These are phyloP conservation scores for Xylariaceae sp. DNA, from an alignment of 2,329 filamentous ascomycete genomes.

Conservation along the genomic window DNA sequence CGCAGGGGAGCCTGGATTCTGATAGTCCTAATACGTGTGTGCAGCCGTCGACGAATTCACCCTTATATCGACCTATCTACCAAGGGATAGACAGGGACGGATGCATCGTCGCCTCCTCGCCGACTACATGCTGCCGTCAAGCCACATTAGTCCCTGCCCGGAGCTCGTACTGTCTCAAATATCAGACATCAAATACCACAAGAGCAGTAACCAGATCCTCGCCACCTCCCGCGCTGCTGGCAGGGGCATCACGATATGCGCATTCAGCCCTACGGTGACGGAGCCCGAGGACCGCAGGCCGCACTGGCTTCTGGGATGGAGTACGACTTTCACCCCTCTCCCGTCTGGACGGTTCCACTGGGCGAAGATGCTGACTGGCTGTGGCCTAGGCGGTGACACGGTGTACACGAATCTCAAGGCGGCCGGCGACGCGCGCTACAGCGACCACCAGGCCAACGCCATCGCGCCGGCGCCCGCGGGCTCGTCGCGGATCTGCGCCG, in stretches of 20 bases:
- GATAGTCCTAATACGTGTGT: too few relatives aligned
- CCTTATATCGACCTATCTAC: slow-evolving; percentile 34
- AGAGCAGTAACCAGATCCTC: slow-evolving; percentile 33
- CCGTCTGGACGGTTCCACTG: neutral
- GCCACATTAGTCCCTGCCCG: slow-evolving; percentile 9
- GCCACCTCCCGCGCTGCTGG: slow-evolving; percentile 31
- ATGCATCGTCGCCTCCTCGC: slow-evolving; percentile 14
- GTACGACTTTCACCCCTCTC: slow-evolving; percentile 5
- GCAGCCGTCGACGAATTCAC: slow-evolving; percentile 27
- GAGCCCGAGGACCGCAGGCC: slow-evolving; percentile 21
- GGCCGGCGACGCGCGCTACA: slow-evolving; percentile 4
- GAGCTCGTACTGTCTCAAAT: slow-evolving; percentile 33
- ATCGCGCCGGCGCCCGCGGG: slow-evolving; percentile 30
- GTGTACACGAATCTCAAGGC: neutral
- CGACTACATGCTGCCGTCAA: slow-evolving; percentile 8
- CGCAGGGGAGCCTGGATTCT: slow-evolving; percentile 4
- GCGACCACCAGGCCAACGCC: slow-evolving; percentile 30
- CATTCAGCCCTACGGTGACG: slow-evolving; percentile 30
- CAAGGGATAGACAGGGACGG: slow-evolving; percentile 33
- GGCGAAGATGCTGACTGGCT: too few relatives aligned
- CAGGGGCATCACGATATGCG: slow-evolving; percentile 26
- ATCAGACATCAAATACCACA: slow-evolving; percentile 41
- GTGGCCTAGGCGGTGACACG: too few relatives aligned
- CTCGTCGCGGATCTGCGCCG: slow-evolving; percentile 34
- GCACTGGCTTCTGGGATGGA: slow-evolving; percentile 28